Evolutionary conservation across 106 monocot genomes (phyloP), one percentile per base, ranked within the genome.

Genomic region (Alisma plantagoaquatica): DNA sequence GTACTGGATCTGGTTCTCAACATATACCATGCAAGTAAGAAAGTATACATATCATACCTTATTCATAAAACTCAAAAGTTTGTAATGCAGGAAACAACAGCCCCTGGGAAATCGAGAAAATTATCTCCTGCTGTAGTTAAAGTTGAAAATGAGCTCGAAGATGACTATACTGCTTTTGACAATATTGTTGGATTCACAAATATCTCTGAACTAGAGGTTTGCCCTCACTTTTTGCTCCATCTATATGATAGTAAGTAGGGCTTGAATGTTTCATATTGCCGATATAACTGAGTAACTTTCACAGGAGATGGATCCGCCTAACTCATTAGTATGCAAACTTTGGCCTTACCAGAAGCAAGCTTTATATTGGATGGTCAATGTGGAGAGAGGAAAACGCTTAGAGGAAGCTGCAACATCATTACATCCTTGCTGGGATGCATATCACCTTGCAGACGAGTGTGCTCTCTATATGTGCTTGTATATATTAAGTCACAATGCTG

Each of bases 361-460:
- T 69, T 73, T 88, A 49, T 66, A 84, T 55, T 94, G 94, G 94
- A 94, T 94, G 94, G 15, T 70, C 51, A 75, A 81, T 49, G 19
- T 84, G 49, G 84, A 94, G 60, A 84, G 75, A 86, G 92, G 86
- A 51, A 67, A 65, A 42, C 70, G 44, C 43, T 65, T 43, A 3
- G 79, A 79, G 46, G 87, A 69, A 51, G 82, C 78, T 43, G 63
- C 65, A 50, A 76, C 66, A 42, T 84, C 73, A n/a, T 74, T 94
- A 33, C 94, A 94, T 53, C 94, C 94, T 29, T 94, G 94, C 61
- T 94, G 88, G 88, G 66, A 78, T 63, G 87, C 94, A 33, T 94
- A 87, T 68, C 75, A 17, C 29, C 77, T 94, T 57, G 57, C 48
- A 9, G 94, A 94, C 57, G 62, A 77, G 93, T 94, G 87, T 70